These are phyloP conservation scores for Penicillium concentricum DNA, from an alignment of 2,329 filamentous ascomycete genomes.

Conservation along the genomic window DNA sequence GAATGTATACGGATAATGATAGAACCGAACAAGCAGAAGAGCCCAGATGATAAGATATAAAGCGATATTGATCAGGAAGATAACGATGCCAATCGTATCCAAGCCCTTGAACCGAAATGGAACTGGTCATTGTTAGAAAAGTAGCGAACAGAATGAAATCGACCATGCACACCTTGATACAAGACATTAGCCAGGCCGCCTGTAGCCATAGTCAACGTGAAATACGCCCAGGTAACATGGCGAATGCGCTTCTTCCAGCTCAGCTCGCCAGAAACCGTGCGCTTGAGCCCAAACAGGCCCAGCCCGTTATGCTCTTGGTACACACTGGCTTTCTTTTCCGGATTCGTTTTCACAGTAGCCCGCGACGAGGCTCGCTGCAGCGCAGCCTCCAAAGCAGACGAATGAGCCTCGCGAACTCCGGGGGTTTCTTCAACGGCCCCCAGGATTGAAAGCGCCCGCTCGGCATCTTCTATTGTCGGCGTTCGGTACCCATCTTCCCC, in stretches of 20 bases:
- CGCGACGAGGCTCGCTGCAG: constrained; percentile 24
- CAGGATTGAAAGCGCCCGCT: constrained; percentile 23
- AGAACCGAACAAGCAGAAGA: constrained; percentile 68
- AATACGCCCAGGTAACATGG: constrained; percentile 76
- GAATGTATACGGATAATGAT: constrained; percentile 68
- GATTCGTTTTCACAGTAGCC: constrained; percentile 10
- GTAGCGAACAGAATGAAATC: background rate
- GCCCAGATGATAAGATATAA: constrained; percentile 64
- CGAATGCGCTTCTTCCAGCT: constrained; percentile 56
- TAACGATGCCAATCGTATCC: constrained; percentile 57
- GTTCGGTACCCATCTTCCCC: constrained; percentile 48
- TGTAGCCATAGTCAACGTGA: constrained; percentile 67
- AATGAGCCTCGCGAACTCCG: constrained; percentile 26
- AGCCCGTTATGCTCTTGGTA: constrained; percentile 16
- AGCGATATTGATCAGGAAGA: constrained; percentile 63
- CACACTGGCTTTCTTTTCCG: constrained; percentile 5
- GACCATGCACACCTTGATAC: constrained; percentile 49
- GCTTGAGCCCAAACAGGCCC: constrained; percentile 11
- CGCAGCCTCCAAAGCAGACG: constrained; percentile 29
- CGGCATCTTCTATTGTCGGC: constrained; percentile 46
- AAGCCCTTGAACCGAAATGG: constrained; percentile 58
- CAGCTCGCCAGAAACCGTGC: constrained; percentile 29
- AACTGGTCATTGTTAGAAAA: constrained; percentile 34
- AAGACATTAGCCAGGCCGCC: constrained; percentile 61
- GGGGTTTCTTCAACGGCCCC: constrained; percentile 10